Evolutionary conservation across 2,329 filamentous ascomycete species (phyloP).

Genomic region (Apiospora pterosperma): DNA sequence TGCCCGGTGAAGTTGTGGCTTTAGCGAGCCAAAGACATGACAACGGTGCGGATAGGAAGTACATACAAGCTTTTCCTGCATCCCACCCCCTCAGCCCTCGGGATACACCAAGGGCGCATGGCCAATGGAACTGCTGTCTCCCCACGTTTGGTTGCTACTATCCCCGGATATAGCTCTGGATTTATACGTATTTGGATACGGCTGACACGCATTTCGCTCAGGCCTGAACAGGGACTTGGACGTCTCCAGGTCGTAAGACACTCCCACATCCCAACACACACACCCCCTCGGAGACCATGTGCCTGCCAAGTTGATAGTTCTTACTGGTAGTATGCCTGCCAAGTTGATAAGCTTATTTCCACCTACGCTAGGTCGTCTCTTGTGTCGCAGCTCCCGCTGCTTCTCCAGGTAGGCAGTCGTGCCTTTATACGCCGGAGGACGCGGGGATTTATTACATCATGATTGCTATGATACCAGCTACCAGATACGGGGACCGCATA

Average conservation of each 20-base stretch:
- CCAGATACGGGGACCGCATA: neutral
- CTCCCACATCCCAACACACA: too few species aligned
- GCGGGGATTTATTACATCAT: neutral
- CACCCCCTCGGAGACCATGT: neutral
- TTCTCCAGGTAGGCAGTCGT: neutral
- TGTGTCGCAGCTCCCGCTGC: neutral
- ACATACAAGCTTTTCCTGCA: conserved; percentile 2
- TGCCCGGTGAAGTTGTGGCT: neutral
- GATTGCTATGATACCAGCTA: neutral
- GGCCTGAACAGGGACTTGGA: neutral
- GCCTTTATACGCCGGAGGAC: neutral
- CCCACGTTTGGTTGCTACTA: neutral
- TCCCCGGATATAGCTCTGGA: neutral
- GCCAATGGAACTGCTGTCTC: neutral
- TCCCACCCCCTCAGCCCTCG: neutral
- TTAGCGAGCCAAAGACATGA: neutral
- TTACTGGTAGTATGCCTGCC: neutral
- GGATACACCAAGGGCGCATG: neutral
- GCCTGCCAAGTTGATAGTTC: neutral
- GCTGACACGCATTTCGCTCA: neutral
- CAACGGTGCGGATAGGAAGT: neutral
- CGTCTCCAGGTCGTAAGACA: too few species aligned
- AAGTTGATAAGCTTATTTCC: neutral
- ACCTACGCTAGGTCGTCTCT: neutral
- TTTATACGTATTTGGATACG: neutral